A percentile compares a stretch with the other conserved stretches of the same genome.
phyloP scores from a whole-genome alignment of 106 monocot genomes.

The Apostasia ramifera region DNA sequence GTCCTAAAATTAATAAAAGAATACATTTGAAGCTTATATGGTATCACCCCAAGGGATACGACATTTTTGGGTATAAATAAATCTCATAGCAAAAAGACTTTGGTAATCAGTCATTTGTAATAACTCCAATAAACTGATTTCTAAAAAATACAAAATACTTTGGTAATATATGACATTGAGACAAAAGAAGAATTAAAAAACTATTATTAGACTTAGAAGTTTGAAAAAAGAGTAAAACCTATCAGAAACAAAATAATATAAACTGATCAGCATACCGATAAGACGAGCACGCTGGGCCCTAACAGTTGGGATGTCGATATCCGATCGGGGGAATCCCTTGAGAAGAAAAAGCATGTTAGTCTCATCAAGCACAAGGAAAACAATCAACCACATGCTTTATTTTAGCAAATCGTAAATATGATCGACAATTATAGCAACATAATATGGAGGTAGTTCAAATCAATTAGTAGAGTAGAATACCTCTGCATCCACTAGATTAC shows the following conservation, averaged over 20 bases:
- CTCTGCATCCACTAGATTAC: constrained; percentile 76
- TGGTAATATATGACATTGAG: too few species aligned
- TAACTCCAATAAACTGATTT: too few species aligned
- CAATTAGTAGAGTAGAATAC: constrained; percentile 8
- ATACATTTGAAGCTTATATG: too few species aligned
- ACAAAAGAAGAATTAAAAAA: too few species aligned
- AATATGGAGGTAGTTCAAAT: background rate
- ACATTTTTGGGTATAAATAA: too few species aligned
- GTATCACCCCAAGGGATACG: too few species aligned
- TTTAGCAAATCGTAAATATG: background rate
- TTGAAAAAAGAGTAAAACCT: too few species aligned
- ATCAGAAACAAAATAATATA: background rate
- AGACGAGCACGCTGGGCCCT: constrained; percentile 21
- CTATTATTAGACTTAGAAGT: too few species aligned
- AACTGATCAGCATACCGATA: constrained; percentile 10
- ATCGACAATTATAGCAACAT: background rate
- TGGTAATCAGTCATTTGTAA: too few species aligned
- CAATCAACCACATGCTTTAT: background rate
- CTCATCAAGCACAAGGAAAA: background rate
- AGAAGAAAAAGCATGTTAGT: background rate
- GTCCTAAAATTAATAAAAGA: too few species aligned
- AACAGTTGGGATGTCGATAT: constrained; percentile 15
- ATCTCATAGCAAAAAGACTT: too few species aligned
- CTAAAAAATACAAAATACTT: too few species aligned
- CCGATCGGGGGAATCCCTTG: constrained; percentile 23